Evolutionary conservation across 805 yeast genomes (phyloP).

Genomic region (Starmerella floricola): DNA sequence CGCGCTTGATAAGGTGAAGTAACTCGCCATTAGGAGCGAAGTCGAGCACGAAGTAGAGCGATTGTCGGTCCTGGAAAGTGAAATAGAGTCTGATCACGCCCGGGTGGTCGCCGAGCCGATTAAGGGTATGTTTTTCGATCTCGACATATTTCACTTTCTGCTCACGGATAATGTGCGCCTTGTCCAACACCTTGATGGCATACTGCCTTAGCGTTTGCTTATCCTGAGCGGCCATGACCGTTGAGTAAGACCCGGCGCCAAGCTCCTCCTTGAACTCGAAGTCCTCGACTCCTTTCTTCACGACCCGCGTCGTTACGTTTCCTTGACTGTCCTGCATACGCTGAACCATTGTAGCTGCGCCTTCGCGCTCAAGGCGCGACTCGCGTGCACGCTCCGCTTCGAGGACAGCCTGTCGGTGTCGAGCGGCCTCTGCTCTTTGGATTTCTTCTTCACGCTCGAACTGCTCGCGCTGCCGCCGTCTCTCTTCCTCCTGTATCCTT

Average conservation of each 20-base stretch:
- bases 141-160: conserved; percentile 91
- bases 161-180: conserved; percentile 86
- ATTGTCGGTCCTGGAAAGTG: conserved; percentile 86
- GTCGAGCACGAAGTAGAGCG: conserved; percentile 83
- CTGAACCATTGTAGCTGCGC: conserved; percentile 21
- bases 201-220: conserved; percentile 58
- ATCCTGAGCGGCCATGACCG: conserved; percentile 80
- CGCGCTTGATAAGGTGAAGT: conserved; percentile 48
- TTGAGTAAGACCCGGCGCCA: conserved; percentile 94
- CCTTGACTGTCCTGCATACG: conserved; percentile 30
- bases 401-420: conserved; percentile 1
- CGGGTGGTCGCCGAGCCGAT: conserved; percentile 81
- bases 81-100: conserved; percentile 86
- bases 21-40: conserved; percentile 94
- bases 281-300: conserved; percentile 55
- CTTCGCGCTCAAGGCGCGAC: conserved; percentile 7
- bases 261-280: conserved; percentile 78
- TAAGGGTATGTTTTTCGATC: conserved; percentile 83
- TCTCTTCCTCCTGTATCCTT: background rate
- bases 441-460: background rate
- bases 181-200: conserved; percentile 85
- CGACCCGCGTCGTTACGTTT: conserved; percentile 39
- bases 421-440: conserved; percentile 1
- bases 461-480: background rate
- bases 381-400: conserved; percentile 4